phyloP scores from a whole-genome alignment of 139 green algal species.

The Nannochloris sp. region DNA sequence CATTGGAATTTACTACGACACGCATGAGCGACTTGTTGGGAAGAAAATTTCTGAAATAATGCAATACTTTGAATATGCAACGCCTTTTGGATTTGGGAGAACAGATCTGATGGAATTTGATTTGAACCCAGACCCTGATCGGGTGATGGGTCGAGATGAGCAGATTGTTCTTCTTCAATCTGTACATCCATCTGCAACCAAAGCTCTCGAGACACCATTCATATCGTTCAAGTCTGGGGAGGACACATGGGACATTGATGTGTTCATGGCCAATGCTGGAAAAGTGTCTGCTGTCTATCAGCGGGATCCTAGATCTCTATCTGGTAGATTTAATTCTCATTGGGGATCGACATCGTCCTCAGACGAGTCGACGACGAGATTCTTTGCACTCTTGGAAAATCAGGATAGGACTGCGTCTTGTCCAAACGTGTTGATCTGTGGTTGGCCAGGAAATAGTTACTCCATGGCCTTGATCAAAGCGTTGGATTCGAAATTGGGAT shows the following conservation, averaged over 20 bases:
- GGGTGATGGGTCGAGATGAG: background rate
- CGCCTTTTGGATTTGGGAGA: background rate
- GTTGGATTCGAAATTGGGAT: slow-evolving; percentile 40
- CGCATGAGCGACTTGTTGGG: background rate
- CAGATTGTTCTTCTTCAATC: background rate
- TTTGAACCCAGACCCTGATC: background rate
- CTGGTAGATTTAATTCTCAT: too few species aligned
- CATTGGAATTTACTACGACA: background rate
- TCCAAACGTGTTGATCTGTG: slow-evolving; percentile 40
- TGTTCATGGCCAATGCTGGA: too few species aligned
- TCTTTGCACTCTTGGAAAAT: too few species aligned
- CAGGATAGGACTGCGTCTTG: background rate
- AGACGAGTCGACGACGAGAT: too few species aligned
- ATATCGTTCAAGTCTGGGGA: too few species aligned
- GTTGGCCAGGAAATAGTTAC: slow-evolving; percentile 35
- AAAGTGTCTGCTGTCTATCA: too few species aligned
- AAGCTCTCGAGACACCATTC: too few species aligned
- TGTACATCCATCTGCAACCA: background rate
- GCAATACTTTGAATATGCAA: background rate
- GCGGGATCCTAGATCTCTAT: too few species aligned
- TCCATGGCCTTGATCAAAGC: slow-evolving; percentile 49
- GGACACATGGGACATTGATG: too few species aligned
- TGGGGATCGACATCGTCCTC: too few species aligned
- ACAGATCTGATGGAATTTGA: background rate
- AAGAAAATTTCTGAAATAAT: background rate